phyloP scores from a whole-genome alignment of 2,329 filamentous ascomycete genomes.

The Colletotrichum sidae region DNA sequence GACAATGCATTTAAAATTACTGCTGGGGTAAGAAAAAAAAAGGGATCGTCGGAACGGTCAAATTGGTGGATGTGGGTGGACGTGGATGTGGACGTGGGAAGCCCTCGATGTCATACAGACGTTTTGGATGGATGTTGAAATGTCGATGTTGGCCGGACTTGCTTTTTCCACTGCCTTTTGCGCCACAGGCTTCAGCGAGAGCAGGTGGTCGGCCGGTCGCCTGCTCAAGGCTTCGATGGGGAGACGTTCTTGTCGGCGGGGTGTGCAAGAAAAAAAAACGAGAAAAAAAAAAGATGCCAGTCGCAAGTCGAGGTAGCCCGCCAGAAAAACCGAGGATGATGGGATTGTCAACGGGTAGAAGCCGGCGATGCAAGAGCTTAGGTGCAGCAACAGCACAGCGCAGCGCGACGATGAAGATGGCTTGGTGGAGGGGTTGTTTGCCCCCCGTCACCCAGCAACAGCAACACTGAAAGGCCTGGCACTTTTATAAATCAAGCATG shows the following conservation, averaged over 20 bases:
- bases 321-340: too few species aligned
- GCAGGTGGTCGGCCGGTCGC: slow-evolving; percentile 19
- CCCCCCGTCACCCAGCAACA: slow-evolving; percentile 35
- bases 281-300: too few species aligned
- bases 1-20: slow-evolving; percentile 33
- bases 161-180: slow-evolving; percentile 20
- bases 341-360: too few species aligned
- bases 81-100: slow-evolving; percentile 1
- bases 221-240: slow-evolving; percentile 18
- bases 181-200: slow-evolving; percentile 24
- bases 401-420: not conserved
- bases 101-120: slow-evolving; percentile 8
- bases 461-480: slow-evolving; percentile 23
- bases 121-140: not conserved
- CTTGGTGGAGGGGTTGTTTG: slow-evolving; percentile 21
- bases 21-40: slow-evolving; percentile 5
- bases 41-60: not conserved
- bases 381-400: not conserved
- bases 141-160: not conserved
- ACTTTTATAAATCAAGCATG: slow-evolving; percentile 32
- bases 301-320: too few species aligned
- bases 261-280: too few species aligned
- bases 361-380: too few species aligned
- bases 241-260: not conserved
- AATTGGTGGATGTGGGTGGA: slow-evolving; percentile 1